Conservation (phyloP, 2,329 filamentous ascomycete species). For the Sclerotiophoma versabilis region DNA sequence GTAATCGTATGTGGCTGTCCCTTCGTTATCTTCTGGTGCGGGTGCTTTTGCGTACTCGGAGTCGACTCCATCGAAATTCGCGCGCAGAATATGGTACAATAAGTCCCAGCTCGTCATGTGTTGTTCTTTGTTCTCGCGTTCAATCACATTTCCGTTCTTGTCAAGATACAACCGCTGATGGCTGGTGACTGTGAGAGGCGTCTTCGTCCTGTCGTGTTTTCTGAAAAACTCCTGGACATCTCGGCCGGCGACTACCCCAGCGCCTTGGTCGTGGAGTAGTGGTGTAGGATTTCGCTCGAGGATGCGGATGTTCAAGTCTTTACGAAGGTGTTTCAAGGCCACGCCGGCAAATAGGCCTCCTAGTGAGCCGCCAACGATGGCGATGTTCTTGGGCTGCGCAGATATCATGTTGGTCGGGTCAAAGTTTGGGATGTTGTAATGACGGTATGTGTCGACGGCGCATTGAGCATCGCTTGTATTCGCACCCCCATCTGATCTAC, state of each 20-base stretch:
- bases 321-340: conserved; percentile 31
- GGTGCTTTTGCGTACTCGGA: conserved; percentile 29
- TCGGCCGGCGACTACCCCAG: conserved; percentile 32
- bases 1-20: conserved; percentile 25
- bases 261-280: conserved; percentile 38
- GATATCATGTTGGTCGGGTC: conserved; percentile 13
- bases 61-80: conserved; percentile 34
- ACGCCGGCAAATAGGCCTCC: conserved; percentile 33
- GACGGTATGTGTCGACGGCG: neutral
- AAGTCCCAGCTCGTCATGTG: conserved; percentile 42
- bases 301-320: conserved; percentile 31
- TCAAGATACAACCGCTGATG: conserved; percentile 32
- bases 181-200: conserved; percentile 26
- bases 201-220: conserved; percentile 28
- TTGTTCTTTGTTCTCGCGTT: conserved; percentile 27
- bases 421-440: neutral
- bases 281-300: conserved; percentile 36
- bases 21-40: conserved; percentile 19
- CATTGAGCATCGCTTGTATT: neutral
- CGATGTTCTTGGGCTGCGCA: conserved; percentile 29
- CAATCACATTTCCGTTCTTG: conserved; percentile 25
- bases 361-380: conserved; percentile 33
- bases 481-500: neutral
- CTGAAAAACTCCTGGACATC: conserved; percentile 35
- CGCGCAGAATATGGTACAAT: conserved; percentile 34